Evolutionary conservation across 139 green algal genomes (phyloP), one percentile per base, ranked within the genome.

Genomic region (Diplosphaera chodatii): DNA sequence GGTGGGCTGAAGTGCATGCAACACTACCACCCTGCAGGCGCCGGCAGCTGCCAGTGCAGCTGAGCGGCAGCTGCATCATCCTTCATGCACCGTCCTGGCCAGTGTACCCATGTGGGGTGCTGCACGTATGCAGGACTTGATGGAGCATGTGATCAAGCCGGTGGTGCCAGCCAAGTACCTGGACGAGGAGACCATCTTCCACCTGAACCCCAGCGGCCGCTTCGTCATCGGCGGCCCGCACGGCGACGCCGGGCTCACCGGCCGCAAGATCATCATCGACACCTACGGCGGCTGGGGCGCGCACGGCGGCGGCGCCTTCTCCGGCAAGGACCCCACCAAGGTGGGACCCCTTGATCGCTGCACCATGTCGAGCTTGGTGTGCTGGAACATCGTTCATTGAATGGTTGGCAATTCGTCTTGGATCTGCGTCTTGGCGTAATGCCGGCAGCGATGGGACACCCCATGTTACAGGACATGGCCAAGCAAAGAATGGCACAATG

Each of bases 241-340:
- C 78, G 95, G 95, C 66, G 95, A 99, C 74, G 95, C 95, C 64
- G 95, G 95, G 56, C 88, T 99, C 63, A 99, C 95, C 62, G 92
- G 95, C 67, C 87, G 94, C 73, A 98, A 99, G 89, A 99, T 99
- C 85, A 99, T 99, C 85, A 99, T 99, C 72, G 95, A 99, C 87
- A 99, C 95, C 34, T 99, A 99, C 79, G 95, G 95, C 34, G 95
- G 95, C 72, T 99, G 95, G 95, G 95, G 95, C 68, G 95, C 95
- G 0, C 95, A 99, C 83, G 95, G 95, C 73, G 95, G 95, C 66
- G 95, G 95, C 67, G 95, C 95, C 68, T 99, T 99, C 91, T 97
- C 90, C 66, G 93, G 94, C 76, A 98, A 97, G 89, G 84, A 91
- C 80, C 86, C 86, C 75, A 90, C 83, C 71, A 92, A 92, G 86